Base-by-base conservation (phyloP, 805 yeast species). In the Cyberlindnera amylophila region DNA sequence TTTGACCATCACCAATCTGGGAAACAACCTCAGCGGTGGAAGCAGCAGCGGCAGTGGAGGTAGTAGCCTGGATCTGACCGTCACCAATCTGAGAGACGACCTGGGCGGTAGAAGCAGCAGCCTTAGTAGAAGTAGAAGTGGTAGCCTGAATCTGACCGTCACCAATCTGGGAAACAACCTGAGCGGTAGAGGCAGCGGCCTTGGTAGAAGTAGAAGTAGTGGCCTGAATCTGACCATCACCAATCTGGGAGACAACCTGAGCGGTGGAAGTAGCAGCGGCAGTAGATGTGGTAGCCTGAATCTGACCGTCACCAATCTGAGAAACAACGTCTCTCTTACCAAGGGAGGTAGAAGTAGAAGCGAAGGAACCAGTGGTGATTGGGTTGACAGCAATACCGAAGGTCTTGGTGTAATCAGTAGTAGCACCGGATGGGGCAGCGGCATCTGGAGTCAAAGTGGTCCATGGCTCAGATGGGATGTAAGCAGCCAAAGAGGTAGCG, bases 1-100 rank as follows among this genome's bases (percentile, higher is more conserved):
- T 66, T 64, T 78, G 82, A 58, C 82, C 82, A 52, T 79, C 84
- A 52, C 70, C 73, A 45, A 75, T 77, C 61, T 74, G 80, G 50
- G 74, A 61, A 37, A 75, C 64, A 38, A 61, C 71, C 18, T 51
- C 35, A 29, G 41, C 45, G 31, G 45, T 34, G 44, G 50, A 39
- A 10, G 51, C 49, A 10, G 52, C 58, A 38, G 49, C 45, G 24
- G 44, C 21, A 31, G 54, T 45, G 14, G 51, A n/a, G 19, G 53
- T 46, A 17, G 54, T 42, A 27, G 61, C 65, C 50, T 66, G 64
- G 42, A 57, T 55, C 38, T 54, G 67, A 39, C 69, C 69, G 31
- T 53, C 59, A 29, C 50, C 49, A 30, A 58, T 56, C 48, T 58
- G 58, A n/a, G 55, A 51, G 28, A 51, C 43, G 18, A 47, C 53